A percentile compares a stretch with the other conserved stretches of the same genome.
These are phyloP conservation scores for Pholiota conissans DNA, from an alignment of 768 basidiomycete species.

Conservation along the genomic window DNA sequence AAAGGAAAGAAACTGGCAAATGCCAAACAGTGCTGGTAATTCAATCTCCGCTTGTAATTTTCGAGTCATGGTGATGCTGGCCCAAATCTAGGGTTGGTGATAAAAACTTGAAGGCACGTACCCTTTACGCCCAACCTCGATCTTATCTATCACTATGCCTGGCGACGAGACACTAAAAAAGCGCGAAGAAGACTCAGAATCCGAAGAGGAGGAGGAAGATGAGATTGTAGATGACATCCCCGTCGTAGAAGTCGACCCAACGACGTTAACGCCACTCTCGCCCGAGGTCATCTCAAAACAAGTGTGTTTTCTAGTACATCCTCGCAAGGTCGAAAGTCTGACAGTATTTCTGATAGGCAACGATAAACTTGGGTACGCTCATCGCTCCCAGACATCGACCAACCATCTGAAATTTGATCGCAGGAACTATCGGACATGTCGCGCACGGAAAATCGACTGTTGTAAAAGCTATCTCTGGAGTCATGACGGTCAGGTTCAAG, in stretches of 20 bases:
- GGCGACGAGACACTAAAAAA: slow-evolving; percentile 70
- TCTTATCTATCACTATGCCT: slow-evolving; percentile 45
- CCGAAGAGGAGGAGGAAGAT: slow-evolving; percentile 65
- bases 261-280: slow-evolving; percentile 83
- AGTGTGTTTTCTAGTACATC: slow-evolving; percentile 40
- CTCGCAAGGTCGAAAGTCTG: neutral
- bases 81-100: neutral
- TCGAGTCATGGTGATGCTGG: slow-evolving; percentile 1
- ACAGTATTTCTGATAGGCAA: slow-evolving; percentile 57
- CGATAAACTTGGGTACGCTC: slow-evolving; percentile 83
- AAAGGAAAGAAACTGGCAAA: too few species aligned
- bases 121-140: slow-evolving; percentile 9
- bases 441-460: slow-evolving; percentile 97
- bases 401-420: slow-evolving; percentile 11
- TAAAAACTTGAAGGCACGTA: slow-evolving; percentile 4
- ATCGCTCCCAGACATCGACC: neutral
- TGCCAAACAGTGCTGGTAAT: too few species aligned
- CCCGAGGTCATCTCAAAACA: slow-evolving; percentile 92
- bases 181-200: slow-evolving; percentile 66
- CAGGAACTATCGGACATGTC: slow-evolving; percentile 98
- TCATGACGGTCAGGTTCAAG: slow-evolving; percentile 98
- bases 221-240: slow-evolving; percentile 52
- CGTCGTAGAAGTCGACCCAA: slow-evolving; percentile 74
- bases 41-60: slow-evolving; percentile 5
- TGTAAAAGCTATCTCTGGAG: slow-evolving; percentile 98